These are phyloP conservation scores for Sanguinoderma infundibulare DNA, from an alignment of 1,284 basidiomycete genomes.

Conservation along the genomic window DNA sequence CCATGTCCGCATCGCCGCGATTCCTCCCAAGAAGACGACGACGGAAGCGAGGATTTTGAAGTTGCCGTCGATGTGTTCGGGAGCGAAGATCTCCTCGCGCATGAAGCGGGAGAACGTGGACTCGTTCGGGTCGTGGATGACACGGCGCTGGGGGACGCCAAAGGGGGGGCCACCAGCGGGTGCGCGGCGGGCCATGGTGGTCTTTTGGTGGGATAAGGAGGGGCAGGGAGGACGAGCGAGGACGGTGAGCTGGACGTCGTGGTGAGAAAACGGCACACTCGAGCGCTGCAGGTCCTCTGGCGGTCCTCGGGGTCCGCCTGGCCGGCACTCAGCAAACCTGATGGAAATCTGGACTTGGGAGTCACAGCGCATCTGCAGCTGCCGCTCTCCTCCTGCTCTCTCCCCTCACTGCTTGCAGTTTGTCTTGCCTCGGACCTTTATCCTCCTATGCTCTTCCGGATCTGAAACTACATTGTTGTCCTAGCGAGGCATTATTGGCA, in stretches of 20 bases:
- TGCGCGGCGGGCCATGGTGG: slow-evolving; percentile 70
- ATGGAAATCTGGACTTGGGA: too few relatives aligned
- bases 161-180: slow-evolving; percentile 62
- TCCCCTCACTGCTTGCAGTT: too few relatives aligned
- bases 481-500: too few relatives aligned
- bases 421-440: too few relatives aligned
- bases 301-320: slow-evolving; percentile 6
- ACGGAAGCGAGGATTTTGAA: slow-evolving; percentile 67
- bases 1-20: slow-evolving; percentile 67
- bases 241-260: slow-evolving; percentile 5
- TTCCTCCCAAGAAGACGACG: slow-evolving; percentile 67
- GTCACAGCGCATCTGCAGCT: too few relatives aligned
- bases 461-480: too few relatives aligned
- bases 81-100: slow-evolving; percentile 67
- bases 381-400: too few relatives aligned
- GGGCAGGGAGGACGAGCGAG: background rate
- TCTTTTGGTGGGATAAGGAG: background rate
- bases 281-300: background rate
- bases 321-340: too few relatives aligned
- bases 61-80: slow-evolving; percentile 75
- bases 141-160: slow-evolving; percentile 39
- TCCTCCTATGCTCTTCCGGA: too few relatives aligned
- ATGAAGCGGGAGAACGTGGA: slow-evolving; percentile 62
- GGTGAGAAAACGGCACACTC: background rate
- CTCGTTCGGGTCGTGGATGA: slow-evolving; percentile 58